Evolutionary conservation across 129 eudicot species (phyloP), one percentile per base, ranked within the genome.

Genomic region (Dittrichia graveolens): DNA sequence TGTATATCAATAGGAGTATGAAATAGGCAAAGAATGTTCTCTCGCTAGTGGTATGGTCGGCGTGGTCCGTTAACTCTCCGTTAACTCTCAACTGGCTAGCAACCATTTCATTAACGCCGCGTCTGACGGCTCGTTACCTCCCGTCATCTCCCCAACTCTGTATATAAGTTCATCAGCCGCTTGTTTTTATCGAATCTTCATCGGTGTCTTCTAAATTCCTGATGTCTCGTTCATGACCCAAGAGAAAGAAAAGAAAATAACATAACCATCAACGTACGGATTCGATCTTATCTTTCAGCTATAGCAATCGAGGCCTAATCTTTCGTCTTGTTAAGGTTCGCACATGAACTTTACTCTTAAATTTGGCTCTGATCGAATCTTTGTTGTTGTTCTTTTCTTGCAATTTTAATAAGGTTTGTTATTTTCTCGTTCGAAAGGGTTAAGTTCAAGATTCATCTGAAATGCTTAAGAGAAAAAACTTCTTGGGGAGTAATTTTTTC

Each of bases 21-120:
- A 78, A 78, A 78, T 5, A 71, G 82, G 73, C 82, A 78, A 61
- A 70, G 34, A 77, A 49, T 50, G 76, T 69, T 52, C 14, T 49
- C 6, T 45, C 8, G 2, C 56, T 58, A 69, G 69, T 61, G 64
- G 31, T 39, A 11, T 69, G 77, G 82, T 71, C 82, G 82, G 82
- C 58, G 66, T 8, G 43, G 13, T 42, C 81, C 77, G 81, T 78
- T 52, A 77, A 57, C 4, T 48, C 39, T 3, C 71, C 58, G 71
- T 77, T 43, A 64, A 54, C 48, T 3, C n/a, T 12, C 18, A 18
- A 16, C 6, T 10, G 8, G 42, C 45, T 3, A 11, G 6, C 67
- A 5, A 60, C 50, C 24, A 58, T 19, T 16, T 52, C 58, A 35
- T 2, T 34, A 9, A 66, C 50, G 34, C 60, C 60, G 74, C 67